Conservation (phyloP, 116 monocot species). For the Thalassia testudinum region DNA sequence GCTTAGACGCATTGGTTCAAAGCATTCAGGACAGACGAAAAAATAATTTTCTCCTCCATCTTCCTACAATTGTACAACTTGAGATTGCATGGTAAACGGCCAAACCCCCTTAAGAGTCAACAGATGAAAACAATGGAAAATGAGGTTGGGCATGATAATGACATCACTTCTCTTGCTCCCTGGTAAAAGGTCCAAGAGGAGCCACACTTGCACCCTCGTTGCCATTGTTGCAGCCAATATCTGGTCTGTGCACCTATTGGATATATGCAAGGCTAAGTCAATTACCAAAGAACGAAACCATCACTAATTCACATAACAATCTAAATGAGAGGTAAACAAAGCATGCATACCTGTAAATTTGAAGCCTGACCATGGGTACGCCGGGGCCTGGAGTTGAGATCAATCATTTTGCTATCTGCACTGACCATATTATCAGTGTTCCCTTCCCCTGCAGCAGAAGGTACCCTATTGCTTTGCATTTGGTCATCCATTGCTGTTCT, state of each 20-base stretch:
- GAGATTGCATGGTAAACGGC: too few relatives aligned
- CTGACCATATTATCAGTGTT: conserved; percentile 15
- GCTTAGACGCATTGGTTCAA: too few relatives aligned
- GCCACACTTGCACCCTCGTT: conserved; percentile 28
- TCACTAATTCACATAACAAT: background rate
- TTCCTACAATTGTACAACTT: too few relatives aligned
- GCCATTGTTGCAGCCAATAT: conserved; percentile 8
- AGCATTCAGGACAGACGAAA: too few relatives aligned
- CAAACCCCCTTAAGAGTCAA: too few relatives aligned
- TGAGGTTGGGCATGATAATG: background rate
- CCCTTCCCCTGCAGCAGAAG: conserved; percentile 13
- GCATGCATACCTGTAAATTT: conserved; percentile 25
- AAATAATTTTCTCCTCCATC: too few relatives aligned
- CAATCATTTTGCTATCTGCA: conserved; percentile 56
- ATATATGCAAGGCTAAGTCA: background rate
- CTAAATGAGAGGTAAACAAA: background rate
- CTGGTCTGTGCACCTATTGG: conserved; percentile 12
- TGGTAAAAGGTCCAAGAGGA: conserved; percentile 16
- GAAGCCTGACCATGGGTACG: conserved; percentile 45
- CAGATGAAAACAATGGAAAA: too few relatives aligned
- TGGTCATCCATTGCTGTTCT: conserved; percentile 16
- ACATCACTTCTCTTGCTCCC: conserved; percentile 17
- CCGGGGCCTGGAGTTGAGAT: conserved; percentile 65
- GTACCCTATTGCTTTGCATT: conserved; percentile 17
- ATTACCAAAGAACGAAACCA: too few relatives aligned